Evolutionary conservation across 2,329 filamentous ascomycete species (phyloP).

Genomic region (Cordyceps javanica): DNA sequence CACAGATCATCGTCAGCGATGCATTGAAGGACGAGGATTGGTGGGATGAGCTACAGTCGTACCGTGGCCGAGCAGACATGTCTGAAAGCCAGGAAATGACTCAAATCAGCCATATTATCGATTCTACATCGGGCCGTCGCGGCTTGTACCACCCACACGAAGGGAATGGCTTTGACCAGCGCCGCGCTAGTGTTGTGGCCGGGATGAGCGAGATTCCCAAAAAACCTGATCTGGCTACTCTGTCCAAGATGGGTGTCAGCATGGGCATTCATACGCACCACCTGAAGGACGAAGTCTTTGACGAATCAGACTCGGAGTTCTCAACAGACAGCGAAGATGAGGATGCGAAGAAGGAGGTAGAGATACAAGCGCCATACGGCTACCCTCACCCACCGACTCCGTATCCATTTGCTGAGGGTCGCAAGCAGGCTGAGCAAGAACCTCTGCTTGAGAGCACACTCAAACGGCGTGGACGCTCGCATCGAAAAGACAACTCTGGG

Average conservation of each 20-base stretch:
- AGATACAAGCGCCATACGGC: slow-evolving; percentile 16
- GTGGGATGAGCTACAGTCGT: slow-evolving; percentile 69
- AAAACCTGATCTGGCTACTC: slow-evolving; percentile 47
- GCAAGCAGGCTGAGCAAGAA: background rate
- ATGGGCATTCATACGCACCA: slow-evolving; percentile 72
- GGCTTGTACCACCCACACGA: slow-evolving; percentile 40
- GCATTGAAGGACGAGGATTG: slow-evolving; percentile 67
- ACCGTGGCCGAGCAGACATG: slow-evolving; percentile 38
- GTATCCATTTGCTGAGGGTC: background rate
- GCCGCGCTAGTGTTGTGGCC: slow-evolving; percentile 38
- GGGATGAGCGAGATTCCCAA: slow-evolving; percentile 56
- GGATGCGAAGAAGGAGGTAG: slow-evolving; percentile 25
- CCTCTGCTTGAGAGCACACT: background rate
- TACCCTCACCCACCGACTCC: slow-evolving; percentile 6
- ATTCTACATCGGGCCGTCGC: slow-evolving; percentile 35
- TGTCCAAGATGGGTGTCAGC: slow-evolving; percentile 55
- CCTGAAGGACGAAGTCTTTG: slow-evolving; percentile 56
- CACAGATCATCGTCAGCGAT: slow-evolving; percentile 56
- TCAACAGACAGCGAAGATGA: slow-evolving; percentile 28
- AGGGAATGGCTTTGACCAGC: slow-evolving; percentile 21
- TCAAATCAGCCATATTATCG: slow-evolving; percentile 38
- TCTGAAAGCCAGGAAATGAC: slow-evolving; percentile 37
- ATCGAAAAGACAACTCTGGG: background rate
- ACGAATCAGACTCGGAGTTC: slow-evolving; percentile 28
- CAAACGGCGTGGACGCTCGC: background rate